Percentiles rank a stretch among this genome's conserved stretches.
Conservation (phyloP, 1,284 basidiomycete genomes). For the Testicularia cyperi region DNA sequence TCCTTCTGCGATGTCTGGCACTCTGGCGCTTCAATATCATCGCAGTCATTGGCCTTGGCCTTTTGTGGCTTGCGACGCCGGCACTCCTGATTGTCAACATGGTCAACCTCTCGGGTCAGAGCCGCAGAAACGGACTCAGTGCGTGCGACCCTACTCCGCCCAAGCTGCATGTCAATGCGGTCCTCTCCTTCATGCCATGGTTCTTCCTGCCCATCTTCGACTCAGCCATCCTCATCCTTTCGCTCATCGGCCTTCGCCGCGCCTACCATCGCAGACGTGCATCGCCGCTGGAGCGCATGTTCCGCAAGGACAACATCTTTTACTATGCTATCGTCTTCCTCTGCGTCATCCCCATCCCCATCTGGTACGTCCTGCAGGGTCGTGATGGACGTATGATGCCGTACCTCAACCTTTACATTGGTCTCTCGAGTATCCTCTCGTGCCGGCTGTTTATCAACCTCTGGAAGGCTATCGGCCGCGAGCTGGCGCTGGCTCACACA, state of each 20-base stretch:
- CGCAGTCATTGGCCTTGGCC: conserved; percentile 20
- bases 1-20: conserved; percentile 30
- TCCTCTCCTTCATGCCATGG: conserved; percentile 32
- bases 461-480: conserved; percentile 40
- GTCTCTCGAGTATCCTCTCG: conserved; percentile 29
- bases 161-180: conserved; percentile 4
- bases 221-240: conserved; percentile 29
- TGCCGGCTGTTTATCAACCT: conserved; percentile 39
- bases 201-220: conserved; percentile 40
- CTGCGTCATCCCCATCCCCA: conserved; percentile 35
- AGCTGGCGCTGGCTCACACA: conserved; percentile 31
- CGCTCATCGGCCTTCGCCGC: conserved; percentile 24
- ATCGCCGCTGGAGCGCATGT: conserved; percentile 34
- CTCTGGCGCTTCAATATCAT: conserved; percentile 30
- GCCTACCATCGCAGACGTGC: conserved; percentile 25
- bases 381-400: conserved; percentile 35
- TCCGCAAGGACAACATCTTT: conserved; percentile 38
- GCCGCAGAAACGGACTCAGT: conserved; percentile 30
- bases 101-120: conserved; percentile 19
- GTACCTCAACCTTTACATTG: conserved; percentile 39
- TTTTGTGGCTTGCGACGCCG: conserved; percentile 32
- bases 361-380: conserved; percentile 26
- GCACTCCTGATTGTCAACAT: conserved; percentile 31
- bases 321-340: conserved; percentile 36
- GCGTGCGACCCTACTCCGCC: conserved; percentile 32